Conservation (phyloP, 108 stramenopile genomes). For the Cyclotella atomus region DNA sequence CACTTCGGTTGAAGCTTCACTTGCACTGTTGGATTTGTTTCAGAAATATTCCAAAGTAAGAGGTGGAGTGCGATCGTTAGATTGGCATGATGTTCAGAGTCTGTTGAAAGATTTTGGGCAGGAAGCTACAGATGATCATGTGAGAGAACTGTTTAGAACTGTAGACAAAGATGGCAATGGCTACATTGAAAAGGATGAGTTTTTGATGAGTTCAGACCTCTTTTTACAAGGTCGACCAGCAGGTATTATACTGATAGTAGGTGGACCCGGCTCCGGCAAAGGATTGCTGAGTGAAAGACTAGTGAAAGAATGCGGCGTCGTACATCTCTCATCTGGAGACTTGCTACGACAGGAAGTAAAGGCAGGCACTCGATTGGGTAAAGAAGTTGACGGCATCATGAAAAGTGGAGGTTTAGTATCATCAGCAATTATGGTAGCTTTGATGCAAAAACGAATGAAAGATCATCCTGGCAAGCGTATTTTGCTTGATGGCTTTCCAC, state of each 20-base stretch:
- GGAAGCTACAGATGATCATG: slow-evolving; percentile 49
- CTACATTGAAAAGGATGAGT: slow-evolving; percentile 65
- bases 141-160: slow-evolving; percentile 58
- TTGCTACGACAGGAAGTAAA: slow-evolving; percentile 91
- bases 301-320: slow-evolving; percentile 85
- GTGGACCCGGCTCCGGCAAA: slow-evolving; percentile 96
- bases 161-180: slow-evolving; percentile 72
- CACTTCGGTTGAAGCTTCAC: slow-evolving; percentile 13
- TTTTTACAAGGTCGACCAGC: slow-evolving; percentile 76
- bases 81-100: slow-evolving; percentile 58
- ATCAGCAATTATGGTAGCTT: slow-evolving; percentile 77
- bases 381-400: slow-evolving; percentile 89
- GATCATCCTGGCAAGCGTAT: slow-evolving; percentile 81
- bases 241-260: slow-evolving; percentile 90
- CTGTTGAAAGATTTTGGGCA: slow-evolving; percentile 69
- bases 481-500: slow-evolving; percentile 91
- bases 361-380: slow-evolving; percentile 79
- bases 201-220: slow-evolving; percentile 54
- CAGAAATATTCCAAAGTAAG: slow-evolving; percentile 53
- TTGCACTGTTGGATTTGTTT: slow-evolving; percentile 73
- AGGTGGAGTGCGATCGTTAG: slow-evolving; percentile 45
- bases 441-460: slow-evolving; percentile 84
- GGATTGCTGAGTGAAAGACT: slow-evolving; percentile 83
- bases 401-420: slow-evolving; percentile 82
- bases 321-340: slow-evolving; percentile 94